These are phyloP conservation scores for Globisporangium orthogonon DNA, from an alignment of 352 stramenopile species.

Conservation along the genomic window DNA sequence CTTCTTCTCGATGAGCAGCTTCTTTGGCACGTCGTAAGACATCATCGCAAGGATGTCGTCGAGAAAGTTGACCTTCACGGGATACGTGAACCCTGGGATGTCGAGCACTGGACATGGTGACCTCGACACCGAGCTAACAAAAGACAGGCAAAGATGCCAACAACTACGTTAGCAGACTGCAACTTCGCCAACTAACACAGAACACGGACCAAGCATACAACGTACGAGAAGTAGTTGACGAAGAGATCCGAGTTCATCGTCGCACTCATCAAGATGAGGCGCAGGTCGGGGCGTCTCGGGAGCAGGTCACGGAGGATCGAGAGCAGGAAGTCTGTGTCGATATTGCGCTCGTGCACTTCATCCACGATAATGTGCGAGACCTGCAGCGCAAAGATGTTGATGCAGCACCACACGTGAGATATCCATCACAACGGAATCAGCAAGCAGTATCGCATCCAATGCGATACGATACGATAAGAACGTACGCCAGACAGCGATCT, in stretches of 20 bases:
- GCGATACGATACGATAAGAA: not conserved
- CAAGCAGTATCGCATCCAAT: no score
- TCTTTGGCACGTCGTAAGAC: slow-evolving; percentile 52
- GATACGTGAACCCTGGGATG: slow-evolving; percentile 84
- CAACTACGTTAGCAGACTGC: not conserved
- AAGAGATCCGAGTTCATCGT: slow-evolving; percentile 92
- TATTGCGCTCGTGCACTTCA: slow-evolving; percentile 96
- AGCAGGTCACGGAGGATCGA: slow-evolving; percentile 87
- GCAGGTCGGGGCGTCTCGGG: slow-evolving; percentile 63
- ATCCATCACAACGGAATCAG: no score
- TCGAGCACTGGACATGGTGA: slow-evolving; percentile 64
- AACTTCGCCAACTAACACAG: not conserved
- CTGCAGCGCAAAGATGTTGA: slow-evolving; percentile 6
- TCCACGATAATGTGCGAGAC: slow-evolving; percentile 98
- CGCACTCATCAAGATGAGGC: slow-evolving; percentile 95
- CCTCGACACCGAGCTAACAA: slow-evolving; percentile 6
- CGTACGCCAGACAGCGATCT: slow-evolving; percentile 72
- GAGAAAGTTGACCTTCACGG: slow-evolving; percentile 70
- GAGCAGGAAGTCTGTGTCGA: slow-evolving; percentile 96
- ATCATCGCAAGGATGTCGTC: slow-evolving; percentile 68
- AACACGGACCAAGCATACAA: not conserved
- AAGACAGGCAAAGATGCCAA: not conserved
- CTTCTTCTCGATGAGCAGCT: slow-evolving; percentile 49
- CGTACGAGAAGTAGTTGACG: slow-evolving; percentile 79
- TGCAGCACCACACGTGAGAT: no score